Conservation (phyloP, 2,329 filamentous ascomycete species). For the Apiospora arundinis region DNA sequence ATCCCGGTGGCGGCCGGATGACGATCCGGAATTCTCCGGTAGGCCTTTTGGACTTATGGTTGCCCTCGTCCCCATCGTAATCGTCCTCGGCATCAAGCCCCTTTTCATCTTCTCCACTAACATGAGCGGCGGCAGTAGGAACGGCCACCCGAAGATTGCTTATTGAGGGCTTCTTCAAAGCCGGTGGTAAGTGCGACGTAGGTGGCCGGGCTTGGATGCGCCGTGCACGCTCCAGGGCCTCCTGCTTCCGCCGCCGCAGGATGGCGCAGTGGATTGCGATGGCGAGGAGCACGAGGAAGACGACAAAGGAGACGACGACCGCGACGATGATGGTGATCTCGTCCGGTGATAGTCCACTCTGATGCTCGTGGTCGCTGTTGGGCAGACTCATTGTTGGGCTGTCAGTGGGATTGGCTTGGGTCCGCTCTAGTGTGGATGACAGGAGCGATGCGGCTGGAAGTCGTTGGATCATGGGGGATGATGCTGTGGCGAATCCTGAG, state of each 20-base stretch:
- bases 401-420: background rate
- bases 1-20: background rate
- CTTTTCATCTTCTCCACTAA: no score
- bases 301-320: background rate
- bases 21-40: constrained; percentile 1
- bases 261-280: background rate
- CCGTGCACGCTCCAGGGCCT: background rate
- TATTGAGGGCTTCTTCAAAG: background rate
- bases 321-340: background rate
- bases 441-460: background rate
- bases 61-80: no score
- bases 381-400: background rate
- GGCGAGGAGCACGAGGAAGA: background rate
- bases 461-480: background rate
- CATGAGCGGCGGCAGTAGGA: background rate
- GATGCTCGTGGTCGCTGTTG: background rate
- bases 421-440: background rate
- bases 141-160: background rate
- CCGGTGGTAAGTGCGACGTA: background rate
- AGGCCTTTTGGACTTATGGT: no score
- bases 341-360: background rate
- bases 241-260: background rate
- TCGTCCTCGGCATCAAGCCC: background rate
- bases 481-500: background rate
- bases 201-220: background rate